A percentile compares a stretch with the other conserved stretches of the same genome.
These are phyloP conservation scores for Pyricularia grisea DNA, from an alignment of 2,329 filamentous ascomycete species.

Conservation along the genomic window DNA sequence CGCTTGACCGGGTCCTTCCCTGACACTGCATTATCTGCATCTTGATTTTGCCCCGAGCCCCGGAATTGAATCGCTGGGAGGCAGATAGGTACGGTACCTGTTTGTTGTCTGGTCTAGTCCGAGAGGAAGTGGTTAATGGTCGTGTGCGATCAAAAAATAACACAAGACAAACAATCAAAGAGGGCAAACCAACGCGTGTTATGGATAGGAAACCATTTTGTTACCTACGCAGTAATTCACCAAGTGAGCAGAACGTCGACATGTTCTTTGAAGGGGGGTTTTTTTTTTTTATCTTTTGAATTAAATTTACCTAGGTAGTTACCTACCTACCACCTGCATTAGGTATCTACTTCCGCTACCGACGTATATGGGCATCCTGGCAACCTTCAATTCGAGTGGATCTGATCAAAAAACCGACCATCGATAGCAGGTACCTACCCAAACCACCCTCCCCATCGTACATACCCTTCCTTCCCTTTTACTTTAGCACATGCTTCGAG, in stretches of 20 bases:
- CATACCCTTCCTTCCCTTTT: neutral
- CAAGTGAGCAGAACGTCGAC: neutral
- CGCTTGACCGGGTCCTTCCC: neutral
- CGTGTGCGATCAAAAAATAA: neutral
- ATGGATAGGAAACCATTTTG: neutral
- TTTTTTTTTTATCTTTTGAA: too few species aligned
- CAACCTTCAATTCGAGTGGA: neutral
- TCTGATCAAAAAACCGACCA: neutral
- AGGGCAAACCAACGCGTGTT: neutral
- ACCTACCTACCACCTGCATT: neutral
- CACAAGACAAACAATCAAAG: neutral
- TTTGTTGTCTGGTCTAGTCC: neutral
- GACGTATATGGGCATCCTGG: neutral
- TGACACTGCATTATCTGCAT: constrained; percentile 1
- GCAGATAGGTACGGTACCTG: neutral
- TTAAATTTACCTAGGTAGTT: too few species aligned
- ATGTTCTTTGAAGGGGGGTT: too few species aligned
- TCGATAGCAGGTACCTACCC: neutral
- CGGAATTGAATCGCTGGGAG: neutral
- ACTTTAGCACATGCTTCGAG: neutral
- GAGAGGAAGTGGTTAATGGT: neutral
- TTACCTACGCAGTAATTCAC: too few species aligned
- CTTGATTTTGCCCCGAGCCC: neutral
- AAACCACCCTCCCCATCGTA: neutral
- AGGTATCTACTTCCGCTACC: neutral